A percentile compares a stretch with the other conserved stretches of the same genome.
These are phyloP conservation scores for Neocallimastix lanati DNA, from an alignment of 192 early-diverging fungal genomes.

Conservation along the genomic window DNA sequence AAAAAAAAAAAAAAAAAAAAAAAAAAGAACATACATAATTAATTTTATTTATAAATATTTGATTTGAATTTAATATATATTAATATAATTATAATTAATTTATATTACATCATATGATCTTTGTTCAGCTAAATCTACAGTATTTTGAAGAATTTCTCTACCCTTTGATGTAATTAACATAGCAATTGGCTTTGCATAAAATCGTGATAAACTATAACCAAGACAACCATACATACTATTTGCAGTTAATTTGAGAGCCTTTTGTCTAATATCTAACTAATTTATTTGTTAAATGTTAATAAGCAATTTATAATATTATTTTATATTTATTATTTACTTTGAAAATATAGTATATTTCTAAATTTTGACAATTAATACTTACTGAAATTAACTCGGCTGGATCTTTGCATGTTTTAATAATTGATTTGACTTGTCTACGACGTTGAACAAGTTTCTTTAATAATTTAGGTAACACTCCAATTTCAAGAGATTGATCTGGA, in stretches of 20 bases:
- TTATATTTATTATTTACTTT: too few relatives aligned
- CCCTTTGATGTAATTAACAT: slow-evolving; percentile 92
- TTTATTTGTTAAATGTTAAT: too few relatives aligned
- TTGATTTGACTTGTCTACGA: slow-evolving; percentile 66
- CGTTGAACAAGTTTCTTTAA: slow-evolving; percentile 78
- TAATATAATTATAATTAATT: too few relatives aligned
- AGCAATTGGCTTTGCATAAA: slow-evolving; percentile 92
- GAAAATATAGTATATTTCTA: too few relatives aligned
- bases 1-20: too few relatives aligned
- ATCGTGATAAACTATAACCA: slow-evolving; percentile 77
- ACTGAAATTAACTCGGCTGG: background rate
- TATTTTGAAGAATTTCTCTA: slow-evolving; percentile 86
- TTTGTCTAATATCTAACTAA: slow-evolving; percentile 81
- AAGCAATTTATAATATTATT: too few relatives aligned
- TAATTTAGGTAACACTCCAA: slow-evolving; percentile 73
- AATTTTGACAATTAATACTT: background rate
- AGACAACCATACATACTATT: slow-evolving; percentile 99
- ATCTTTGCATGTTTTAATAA: slow-evolving; percentile 58
- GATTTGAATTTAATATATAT: background rate
- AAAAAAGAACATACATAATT: too few relatives aligned
- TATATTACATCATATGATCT: background rate
- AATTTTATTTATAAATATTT: background rate
- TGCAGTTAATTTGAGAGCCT: slow-evolving; percentile 88
- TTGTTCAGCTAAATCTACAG: slow-evolving; percentile 62
- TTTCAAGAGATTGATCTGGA: slow-evolving; percentile 40